Base-by-base conservation (phyloP, 1,139 yeast species). In the Eremothecium gossypii region DNA sequence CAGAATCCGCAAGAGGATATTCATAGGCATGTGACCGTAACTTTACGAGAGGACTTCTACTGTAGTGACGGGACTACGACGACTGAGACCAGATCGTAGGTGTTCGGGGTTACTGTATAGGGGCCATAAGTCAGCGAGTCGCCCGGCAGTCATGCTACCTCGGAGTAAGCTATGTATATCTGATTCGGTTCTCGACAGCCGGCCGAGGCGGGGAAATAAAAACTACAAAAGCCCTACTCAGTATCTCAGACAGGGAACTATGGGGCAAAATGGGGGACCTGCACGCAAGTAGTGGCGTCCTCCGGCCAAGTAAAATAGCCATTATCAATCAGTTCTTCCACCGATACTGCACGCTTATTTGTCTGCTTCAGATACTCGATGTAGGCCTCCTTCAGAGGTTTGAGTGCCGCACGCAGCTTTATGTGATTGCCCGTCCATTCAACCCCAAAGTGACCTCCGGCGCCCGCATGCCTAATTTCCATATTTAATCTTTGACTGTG, bases 401-500 rank as follows among this genome's bases (percentile, higher is more conserved):
- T 65, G 32, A 67, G 58, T 11, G 65, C 56, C 3, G 65, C 64
- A 44, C 72, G 54, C 27, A 66, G 47, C 8, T 56, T 53, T 11
- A 64, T 55, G 42, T 68, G 70, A 39, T 58, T 58, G 38, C 63
- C 59, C 43, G 58, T 64, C 73, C 73, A 69, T 23, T 58, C 54
- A 36, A 60, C 61, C 1, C 73, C 73, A 37, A 65, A 50, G 40
- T 66, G 57, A 0, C 73, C 73, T 27, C 58, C 60, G n/a, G 47
- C 39, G 1, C 62, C 61, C 1, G 66, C 60, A 8, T 51, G 48
- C 40, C 58, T 58, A 2, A 68, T 64, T 60, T 73, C 70, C 30
- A 58, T 60, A 44, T 66, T 66, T 37, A 74, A 58, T 17, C 52
- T 47, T 40, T 65, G 63, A 40, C 69, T 62, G 54, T 71, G 75